Evolutionary conservation across 23 red algal genomes (phyloP).

Genomic region (Cyanidiococcus yangmingshanensis): DNA sequence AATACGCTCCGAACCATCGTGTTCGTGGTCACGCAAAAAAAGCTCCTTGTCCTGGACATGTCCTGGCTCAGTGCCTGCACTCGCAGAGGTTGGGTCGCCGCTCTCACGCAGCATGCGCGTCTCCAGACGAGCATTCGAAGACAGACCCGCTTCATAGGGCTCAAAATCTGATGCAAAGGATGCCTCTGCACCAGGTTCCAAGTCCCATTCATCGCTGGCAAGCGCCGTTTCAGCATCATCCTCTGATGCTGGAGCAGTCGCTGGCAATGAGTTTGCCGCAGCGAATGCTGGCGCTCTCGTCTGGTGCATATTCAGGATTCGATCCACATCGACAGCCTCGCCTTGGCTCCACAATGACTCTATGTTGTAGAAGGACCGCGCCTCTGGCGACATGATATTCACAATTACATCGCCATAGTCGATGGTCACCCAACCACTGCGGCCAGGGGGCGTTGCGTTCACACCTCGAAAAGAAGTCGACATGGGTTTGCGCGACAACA

Average conservation of each 20-base stretch:
- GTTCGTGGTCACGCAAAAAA: no score
- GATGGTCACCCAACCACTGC: constrained; percentile 73
- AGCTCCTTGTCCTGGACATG: no score
- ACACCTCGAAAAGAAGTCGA: constrained; percentile 18
- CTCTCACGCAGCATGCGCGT: no score
- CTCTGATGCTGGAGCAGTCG: background rate
- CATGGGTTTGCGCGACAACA: constrained; percentile 23
- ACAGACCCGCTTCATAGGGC: no score
- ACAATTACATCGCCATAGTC: constrained; percentile 97
- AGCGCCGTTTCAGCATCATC: background rate
- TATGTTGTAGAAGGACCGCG: constrained; percentile 58
- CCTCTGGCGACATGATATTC: constrained; percentile 60
- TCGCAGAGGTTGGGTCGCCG: no score
- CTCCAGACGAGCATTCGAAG: no score
- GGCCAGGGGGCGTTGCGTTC: constrained; percentile 28
- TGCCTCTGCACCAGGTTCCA: background rate
- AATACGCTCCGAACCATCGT: no score
- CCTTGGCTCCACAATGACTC: constrained; percentile 62
- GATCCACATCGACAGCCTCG: constrained; percentile 52
- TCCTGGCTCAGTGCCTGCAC: no score
- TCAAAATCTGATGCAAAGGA: no score
- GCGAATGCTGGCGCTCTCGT: background rate
- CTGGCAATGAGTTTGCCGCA: background rate
- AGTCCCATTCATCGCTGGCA: background rate
- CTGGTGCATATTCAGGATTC: background rate